Base-by-base conservation (phyloP, 1,139 yeast genomes). In the Suhomyces ambrosiae region DNA sequence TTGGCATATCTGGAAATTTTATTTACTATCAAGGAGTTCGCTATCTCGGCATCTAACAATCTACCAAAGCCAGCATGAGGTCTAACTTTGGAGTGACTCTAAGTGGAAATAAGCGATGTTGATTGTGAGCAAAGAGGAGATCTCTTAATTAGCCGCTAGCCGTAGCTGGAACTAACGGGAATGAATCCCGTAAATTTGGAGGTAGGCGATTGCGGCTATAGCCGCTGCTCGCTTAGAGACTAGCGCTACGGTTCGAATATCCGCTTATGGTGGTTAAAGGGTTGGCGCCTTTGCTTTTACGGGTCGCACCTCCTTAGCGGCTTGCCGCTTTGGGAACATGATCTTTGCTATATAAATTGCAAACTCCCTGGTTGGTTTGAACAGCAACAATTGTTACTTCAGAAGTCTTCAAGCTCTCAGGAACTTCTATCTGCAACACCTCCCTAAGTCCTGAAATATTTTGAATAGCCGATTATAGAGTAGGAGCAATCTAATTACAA, bases 401-500 rank as follows among this genome's bases (percentile, higher is more conserved):
- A 4, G 6, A 8, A 7, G 8, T 6, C 25, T 10, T 23, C 25
- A 5, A 6, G 6, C 27, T 24, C 14, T 5, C 5, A 12, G 7
- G 4, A 13, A 24, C 35, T n/a, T n/a, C n/a, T n/a, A n/a, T n/a
- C n/a, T n/a, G n/a, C n/a, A n/a, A n/a, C n/a, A n/a, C n/a, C n/a
- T n/a, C n/a, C n/a, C n/a, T n/a, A n/a, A n/a, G n/a, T n/a, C n/a
- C n/a, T n/a, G n/a, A n/a, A n/a, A n/a, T n/a, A n/a, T n/a, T n/a
- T n/a, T n/a, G n/a, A n/a, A n/a, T n/a, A n/a, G n/a, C n/a, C n/a
- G n/a, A n/a, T n/a, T n/a, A n/a, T n/a, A n/a, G n/a, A n/a, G n/a
- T n/a, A n/a, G n/a, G n/a, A n/a, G n/a, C n/a, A 18, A 18, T 6
- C 7, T 18, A 18, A 26, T 19, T 9, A 35, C 13, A 34, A 64